Percentiles rank a stretch among this genome's conserved stretches.
These are phyloP conservation scores for Schizochytrium sp. DNA, from an alignment of 108 stramenopile genomes.

Conservation along the genomic window DNA sequence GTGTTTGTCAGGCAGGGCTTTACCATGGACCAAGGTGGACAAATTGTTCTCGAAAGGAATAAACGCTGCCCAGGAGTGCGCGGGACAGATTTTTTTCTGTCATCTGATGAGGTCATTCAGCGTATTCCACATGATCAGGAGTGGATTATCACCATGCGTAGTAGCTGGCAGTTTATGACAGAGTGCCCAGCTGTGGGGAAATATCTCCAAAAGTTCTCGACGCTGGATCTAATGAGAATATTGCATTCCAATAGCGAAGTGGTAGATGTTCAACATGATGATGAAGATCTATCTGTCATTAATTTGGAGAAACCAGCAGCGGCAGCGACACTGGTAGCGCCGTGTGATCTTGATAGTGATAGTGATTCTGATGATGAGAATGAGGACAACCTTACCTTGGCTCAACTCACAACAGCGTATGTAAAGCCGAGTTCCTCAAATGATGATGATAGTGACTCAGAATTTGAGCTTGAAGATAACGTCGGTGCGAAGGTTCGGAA, in stretches of 20 bases:
- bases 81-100: background rate
- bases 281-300: too few relatives aligned
- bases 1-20: background rate
- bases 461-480: too few relatives aligned
- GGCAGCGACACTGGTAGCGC: too few relatives aligned
- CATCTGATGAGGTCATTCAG: background rate
- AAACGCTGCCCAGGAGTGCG: background rate
- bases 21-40: background rate
- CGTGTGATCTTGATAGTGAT: too few relatives aligned
- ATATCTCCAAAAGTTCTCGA: background rate
- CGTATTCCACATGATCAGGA: background rate
- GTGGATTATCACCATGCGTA: constrained; percentile 14
- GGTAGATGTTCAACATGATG: too few relatives aligned
- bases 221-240: background rate
- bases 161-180: background rate
- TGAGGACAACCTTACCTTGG: too few relatives aligned
- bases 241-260: background rate
- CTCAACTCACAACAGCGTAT: too few relatives aligned
- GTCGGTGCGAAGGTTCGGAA: too few relatives aligned
- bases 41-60: background rate
- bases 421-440: too few relatives aligned
- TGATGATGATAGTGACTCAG: too few relatives aligned
- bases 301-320: too few relatives aligned
- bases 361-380: too few relatives aligned
- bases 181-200: background rate